A percentile compares a stretch with the other conserved stretches of the same genome.
phyloP scores from a whole-genome alignment of 768 basidiomycete species.

The Lentinula guzmanii region DNA sequence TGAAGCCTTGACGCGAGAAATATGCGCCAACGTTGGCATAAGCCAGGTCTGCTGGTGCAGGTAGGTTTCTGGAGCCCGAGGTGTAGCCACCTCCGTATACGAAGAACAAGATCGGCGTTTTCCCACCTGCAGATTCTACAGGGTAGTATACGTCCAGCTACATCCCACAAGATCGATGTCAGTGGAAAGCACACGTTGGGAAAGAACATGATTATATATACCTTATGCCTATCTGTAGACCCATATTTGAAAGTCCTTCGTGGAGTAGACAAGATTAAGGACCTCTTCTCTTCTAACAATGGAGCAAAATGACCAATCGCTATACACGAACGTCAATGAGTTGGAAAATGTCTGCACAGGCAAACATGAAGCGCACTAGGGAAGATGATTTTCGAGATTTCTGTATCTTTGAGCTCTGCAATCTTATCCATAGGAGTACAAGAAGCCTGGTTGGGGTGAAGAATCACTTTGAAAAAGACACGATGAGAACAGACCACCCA shows the following conservation, averaged over 20 bases:
- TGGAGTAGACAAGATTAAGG: constrained; percentile 40
- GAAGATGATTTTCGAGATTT: constrained; percentile 23
- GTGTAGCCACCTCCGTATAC: constrained; percentile 64
- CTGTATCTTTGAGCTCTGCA: constrained; percentile 21
- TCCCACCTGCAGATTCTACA: constrained; percentile 16
- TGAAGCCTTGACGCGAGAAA: constrained; percentile 52
- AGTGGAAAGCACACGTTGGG: not conserved
- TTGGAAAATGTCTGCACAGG: not conserved
- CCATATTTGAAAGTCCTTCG: constrained; percentile 56
- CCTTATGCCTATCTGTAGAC: constrained; percentile 42
- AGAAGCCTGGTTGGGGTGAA: not conserved
- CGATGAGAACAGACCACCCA: not conserved
- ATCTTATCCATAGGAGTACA: constrained; percentile 28
- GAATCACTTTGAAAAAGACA: not conserved
- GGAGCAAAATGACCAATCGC: constrained; percentile 45
- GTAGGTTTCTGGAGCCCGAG: constrained; percentile 32
- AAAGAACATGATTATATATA: constrained; percentile 11
- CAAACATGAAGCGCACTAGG: constrained; percentile 23
- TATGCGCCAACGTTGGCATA: constrained; percentile 57
- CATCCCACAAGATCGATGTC: not conserved
- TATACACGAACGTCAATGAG: constrained; percentile 13
- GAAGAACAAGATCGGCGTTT: constrained; percentile 52
- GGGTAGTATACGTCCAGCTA: constrained; percentile 71
- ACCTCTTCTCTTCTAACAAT: constrained; percentile 39
- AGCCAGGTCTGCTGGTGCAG: constrained; percentile 35